These are phyloP conservation scores for Mentha longifolia DNA, from an alignment of 257 asterid species.

Conservation along the genomic window DNA sequence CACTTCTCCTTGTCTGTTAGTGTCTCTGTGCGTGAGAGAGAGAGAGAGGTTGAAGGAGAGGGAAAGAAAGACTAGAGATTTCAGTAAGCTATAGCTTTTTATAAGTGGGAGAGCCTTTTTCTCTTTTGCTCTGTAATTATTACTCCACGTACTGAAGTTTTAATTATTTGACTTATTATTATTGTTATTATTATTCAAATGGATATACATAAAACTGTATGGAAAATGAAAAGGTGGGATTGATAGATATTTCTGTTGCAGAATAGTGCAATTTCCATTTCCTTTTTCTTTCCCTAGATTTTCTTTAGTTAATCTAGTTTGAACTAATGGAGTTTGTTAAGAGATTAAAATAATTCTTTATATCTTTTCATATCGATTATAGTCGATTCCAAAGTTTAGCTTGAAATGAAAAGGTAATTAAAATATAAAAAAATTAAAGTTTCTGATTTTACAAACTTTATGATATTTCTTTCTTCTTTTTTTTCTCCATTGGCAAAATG, in stretches of 20 bases:
- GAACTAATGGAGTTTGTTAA: neutral
- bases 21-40: slow-evolving; percentile 3
- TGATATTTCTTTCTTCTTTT: neutral
- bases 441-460: too few species aligned
- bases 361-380: too few species aligned
- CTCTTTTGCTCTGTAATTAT: slow-evolving; percentile 17
- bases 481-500: neutral
- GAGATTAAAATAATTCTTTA: too few species aligned
- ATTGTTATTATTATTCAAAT: neutral
- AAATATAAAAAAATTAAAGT: too few species aligned
- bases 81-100: slow-evolving; percentile 19
- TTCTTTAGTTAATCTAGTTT: neutral
- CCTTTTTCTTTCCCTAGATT: neutral
- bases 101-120: slow-evolving; percentile 38
- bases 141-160: neutral
- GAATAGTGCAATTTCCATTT: neutral
- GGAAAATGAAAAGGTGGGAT: neutral
- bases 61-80: slow-evolving; percentile 4
- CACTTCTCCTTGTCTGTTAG: slow-evolving; percentile 16
- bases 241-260: slow-evolving; percentile 26
- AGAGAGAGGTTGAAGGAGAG: neutral
- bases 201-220: neutral
- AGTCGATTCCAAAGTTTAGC: neutral
- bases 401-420: too few species aligned
- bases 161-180: neutral